Evolutionary conservation across 768 basidiomycete species (phyloP), one percentile per base, ranked within the genome.

Genomic region (Mycena galericulata): DNA sequence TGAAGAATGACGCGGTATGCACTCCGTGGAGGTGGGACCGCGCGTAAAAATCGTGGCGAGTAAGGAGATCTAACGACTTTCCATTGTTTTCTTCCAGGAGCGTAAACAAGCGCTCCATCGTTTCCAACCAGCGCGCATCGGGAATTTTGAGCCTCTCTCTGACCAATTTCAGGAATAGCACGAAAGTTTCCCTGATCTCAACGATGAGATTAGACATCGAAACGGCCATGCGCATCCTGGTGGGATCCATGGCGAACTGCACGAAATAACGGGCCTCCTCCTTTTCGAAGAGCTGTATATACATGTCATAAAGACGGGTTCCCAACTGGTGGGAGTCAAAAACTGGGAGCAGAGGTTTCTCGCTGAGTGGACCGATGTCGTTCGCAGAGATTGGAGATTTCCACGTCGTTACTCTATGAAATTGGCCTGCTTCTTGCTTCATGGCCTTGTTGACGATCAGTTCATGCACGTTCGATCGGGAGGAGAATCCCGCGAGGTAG

Each of bases 101-200:
- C 20, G 65, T 51, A 17, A 79, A 65, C 63, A 83, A 81, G 40
- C 56, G 65, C 11, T 72, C 68, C 79, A 91, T 82, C 12, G 80
- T 76, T 26, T 75, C 63, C 0, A 29, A 55, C 90, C 90, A 91
- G 47, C 84, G 76, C 2, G 73, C 74, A 3, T 71, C 46, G 0
- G 74, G 40, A 12, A 77, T 71, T 26, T 67, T 64, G 9, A 83
- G 74, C 41, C 79, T 76, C 24, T 74, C 75, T 65, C 81, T 83
- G 36, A 88, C 77, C 15, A 82, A 70, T 18, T 72, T 71, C 18
- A 90, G 75, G 45, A 91, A 75, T 3, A 79, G 68, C 1, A 78
- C 87, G 57, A 89, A 88, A 34, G 81, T 84, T 40, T 78, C 78
- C 15, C 89, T 83, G 12, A 75, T 81, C 69, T 90, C 89, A 66